Base-by-base conservation (phyloP, 176 grass and related monocot genomes). In the barley (Hordeum vulgare) region DNA sequence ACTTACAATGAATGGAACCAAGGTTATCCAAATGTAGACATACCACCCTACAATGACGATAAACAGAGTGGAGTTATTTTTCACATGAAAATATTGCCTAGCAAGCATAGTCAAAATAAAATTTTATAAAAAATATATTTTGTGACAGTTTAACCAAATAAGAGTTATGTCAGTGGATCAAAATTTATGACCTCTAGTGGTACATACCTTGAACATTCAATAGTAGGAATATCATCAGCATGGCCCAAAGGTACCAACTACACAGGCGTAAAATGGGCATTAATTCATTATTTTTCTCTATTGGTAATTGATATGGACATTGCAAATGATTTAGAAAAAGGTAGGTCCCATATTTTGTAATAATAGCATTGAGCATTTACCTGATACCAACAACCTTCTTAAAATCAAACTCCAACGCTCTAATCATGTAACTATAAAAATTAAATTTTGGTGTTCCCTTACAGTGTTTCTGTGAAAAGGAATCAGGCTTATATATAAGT, bases 381-480 rank as follows among this genome's bases (percentile, higher is more conserved):
- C 91, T 95, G 59, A 98, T 95, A 36, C 96, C 93, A 7, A 95
- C 91, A 44, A 98, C 96, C 87, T 85, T 93, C 87, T 90, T 98
- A 74, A 94, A 94, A 89, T 98, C 93, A 15, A 21, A 49, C 81
- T 95, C 93, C 12, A 98, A 57, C 51, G 91, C 93, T 90, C 93
- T 94, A 35, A 92, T 77, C 96, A 98, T 98, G 66, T 95, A 98
- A 17, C 81, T 81, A 42, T 95, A 95, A 61, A 98, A 98, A 23
- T 95, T 87, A 35, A 95, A 98, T 62, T 91, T 98, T 6, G 76
- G 79, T 61, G 93, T 89, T 8, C 83, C 81, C 40, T n/a, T 75
- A 2, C 96, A 98, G 0, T 98, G 96, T 80, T 76, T 90, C 96
- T 98, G 69, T 12, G 57, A 74, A 80, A 67, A 39, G 33, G 17